Conservation (phyloP, 129 eudicot species). For the Artemisia argyi region DNA sequence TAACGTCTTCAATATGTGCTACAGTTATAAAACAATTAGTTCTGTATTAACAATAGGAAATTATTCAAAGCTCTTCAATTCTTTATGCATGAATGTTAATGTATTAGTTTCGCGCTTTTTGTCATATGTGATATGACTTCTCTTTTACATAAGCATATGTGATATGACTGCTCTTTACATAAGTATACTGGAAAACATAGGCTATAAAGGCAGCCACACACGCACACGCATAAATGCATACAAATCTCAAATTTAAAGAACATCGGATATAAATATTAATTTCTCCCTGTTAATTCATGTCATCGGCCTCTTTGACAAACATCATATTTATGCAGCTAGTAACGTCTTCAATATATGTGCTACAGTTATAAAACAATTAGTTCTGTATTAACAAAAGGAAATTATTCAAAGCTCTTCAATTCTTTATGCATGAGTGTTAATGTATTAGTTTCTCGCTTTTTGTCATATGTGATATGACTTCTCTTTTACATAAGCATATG, state of each 20-base stretch:
- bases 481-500: background rate
- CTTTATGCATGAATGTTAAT: background rate
- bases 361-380: background rate
- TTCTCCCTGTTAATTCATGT: conserved; percentile 19
- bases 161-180: background rate
- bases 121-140: background rate
- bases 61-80: background rate
- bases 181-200: background rate
- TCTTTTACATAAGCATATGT: background rate
- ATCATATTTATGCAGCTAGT: conserved; percentile 20
- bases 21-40: background rate
- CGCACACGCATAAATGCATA: background rate
- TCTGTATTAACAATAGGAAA: background rate
- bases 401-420: background rate
- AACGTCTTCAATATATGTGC: conserved; percentile 9
- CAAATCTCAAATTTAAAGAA: too few relatives aligned
- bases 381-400: background rate
- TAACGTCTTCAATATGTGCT: conserved; percentile 9
- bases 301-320: conserved; percentile 32
- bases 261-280: too few relatives aligned
- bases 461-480: background rate
- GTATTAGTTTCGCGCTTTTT: background rate
- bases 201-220: background rate
- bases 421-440: background rate
- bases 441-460: background rate